Conservation (phyloP, 2,329 filamentous ascomycete genomes). For the Aspergillus alliaceus region DNA sequence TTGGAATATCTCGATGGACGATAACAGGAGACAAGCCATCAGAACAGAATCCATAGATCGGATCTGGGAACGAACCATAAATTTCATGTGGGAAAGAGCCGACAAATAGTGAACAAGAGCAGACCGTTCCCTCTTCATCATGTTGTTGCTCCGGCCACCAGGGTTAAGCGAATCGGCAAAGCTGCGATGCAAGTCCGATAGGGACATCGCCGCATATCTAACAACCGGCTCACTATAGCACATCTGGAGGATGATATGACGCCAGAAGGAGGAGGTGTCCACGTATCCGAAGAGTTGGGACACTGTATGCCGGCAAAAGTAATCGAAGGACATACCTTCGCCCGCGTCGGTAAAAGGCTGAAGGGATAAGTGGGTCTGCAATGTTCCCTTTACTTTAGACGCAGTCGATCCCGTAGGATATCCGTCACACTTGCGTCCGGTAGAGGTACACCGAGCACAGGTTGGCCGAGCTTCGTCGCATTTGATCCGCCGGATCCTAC, state of each 20-base stretch:
- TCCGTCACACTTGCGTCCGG: conserved; percentile 18
- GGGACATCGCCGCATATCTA: background rate
- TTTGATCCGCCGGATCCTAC: conserved; percentile 22
- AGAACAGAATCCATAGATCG: background rate
- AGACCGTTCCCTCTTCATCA: background rate
- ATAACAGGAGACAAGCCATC: background rate
- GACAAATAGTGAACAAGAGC: background rate
- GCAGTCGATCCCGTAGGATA: background rate
- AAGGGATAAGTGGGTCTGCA: background rate
- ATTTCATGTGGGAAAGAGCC: background rate
- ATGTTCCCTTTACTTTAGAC: background rate
- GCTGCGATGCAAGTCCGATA: background rate
- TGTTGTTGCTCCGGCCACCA: background rate
- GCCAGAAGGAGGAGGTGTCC: background rate
- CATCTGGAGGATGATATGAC: background rate
- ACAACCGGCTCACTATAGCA: background rate
- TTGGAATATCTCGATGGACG: background rate
- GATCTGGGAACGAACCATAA: background rate
- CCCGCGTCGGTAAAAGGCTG: background rate
- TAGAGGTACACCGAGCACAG: conserved; percentile 12
- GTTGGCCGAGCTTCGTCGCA: conserved; percentile 26
- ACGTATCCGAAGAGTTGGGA: background rate
- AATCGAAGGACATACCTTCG: background rate
- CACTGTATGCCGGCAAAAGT: background rate
- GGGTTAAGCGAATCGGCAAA: background rate